Evolutionary conservation across 164 flowering plant species (phyloP), one percentile per base, ranked within the genome.

Genomic region (Santalum album): DNA sequence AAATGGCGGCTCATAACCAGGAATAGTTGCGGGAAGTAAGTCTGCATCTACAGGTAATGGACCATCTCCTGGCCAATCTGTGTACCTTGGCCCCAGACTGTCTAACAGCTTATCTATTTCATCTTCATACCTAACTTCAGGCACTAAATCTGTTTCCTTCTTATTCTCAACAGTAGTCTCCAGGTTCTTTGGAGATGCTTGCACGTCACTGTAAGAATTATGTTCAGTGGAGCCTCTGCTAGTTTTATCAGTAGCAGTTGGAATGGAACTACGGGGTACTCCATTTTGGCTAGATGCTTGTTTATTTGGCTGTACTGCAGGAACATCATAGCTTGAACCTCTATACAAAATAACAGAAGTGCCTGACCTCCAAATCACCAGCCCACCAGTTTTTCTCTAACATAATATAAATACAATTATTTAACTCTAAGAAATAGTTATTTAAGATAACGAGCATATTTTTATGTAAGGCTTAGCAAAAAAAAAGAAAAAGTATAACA

Each of bases 21-120:
- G 77, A 69, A 90, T 71, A 21, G 68, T 58, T 17, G 81, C 76
- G 6, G 90, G 95, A 34, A 90, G 92, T 72, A 83, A 57, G 77
- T 94, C 99, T 39, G 97, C 99, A 77, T 94, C 99, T 22, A 94
- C 84, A 35, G 97, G 99, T 62, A 87, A 70, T 24, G 97, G 99
- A 51, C 76, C 76, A 27, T 59, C 59, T 51, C 95, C 96, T 12
- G 87, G 82, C 97, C 99, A 94, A 60, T 90, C 97, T 42, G 66
- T 55, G 60, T 78, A 90, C 53, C 99, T 78, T 11, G 97, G 99
- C 12, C 99, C 99, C 35, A 94, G 75, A 51, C 74, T 65, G 56
- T 81, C 83, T 59, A 94, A 73, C 32, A 94, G 70, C 62, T 82
- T 65, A 55, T 94, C 90, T 20, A 87, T 65, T 82, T 94, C 97